Conservation (phyloP, 148 eudicot genomes). For the Rhododendron vialii region DNA sequence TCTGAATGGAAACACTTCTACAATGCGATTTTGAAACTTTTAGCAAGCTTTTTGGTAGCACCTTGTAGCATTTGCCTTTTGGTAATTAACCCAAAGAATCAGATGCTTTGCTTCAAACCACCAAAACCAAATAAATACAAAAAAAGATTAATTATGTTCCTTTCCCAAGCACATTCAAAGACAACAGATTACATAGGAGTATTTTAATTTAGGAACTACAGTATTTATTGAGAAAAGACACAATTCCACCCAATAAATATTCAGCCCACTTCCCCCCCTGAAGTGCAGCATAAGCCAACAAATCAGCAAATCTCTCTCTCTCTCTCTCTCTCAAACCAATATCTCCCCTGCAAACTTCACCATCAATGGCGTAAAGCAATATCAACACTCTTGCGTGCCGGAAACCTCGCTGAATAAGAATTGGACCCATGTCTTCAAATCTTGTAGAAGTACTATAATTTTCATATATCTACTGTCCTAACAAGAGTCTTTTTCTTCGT, state of each 20-base stretch:
- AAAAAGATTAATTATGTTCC: background rate
- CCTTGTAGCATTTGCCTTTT: too few relatives aligned
- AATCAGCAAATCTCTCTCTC: background rate
- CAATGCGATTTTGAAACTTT: background rate
- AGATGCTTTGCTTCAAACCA: background rate
- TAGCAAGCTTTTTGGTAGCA: background rate
- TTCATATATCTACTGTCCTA: background rate
- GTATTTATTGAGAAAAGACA: background rate
- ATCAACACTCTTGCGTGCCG: conserved; percentile 31
- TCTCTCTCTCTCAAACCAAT: conserved; percentile 2
- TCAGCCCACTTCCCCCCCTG: background rate
- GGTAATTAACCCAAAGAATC: background rate
- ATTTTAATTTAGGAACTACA: background rate
- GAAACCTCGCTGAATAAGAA: conserved; percentile 14
- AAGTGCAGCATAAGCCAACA: conserved; percentile 35
- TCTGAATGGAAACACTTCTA: background rate
- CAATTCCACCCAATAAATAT: background rate
- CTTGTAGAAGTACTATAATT: background rate
- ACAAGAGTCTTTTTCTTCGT: background rate
- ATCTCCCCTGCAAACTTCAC: conserved; percentile 25
- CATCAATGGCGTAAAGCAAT: conserved; percentile 43
- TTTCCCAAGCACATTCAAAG: background rate
- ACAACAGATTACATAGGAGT: background rate
- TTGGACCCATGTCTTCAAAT: background rate
- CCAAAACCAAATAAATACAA: background rate